Conservation (phyloP, 768 basidiomycete genomes). For the Lanmaoa pseudosensibilis region DNA sequence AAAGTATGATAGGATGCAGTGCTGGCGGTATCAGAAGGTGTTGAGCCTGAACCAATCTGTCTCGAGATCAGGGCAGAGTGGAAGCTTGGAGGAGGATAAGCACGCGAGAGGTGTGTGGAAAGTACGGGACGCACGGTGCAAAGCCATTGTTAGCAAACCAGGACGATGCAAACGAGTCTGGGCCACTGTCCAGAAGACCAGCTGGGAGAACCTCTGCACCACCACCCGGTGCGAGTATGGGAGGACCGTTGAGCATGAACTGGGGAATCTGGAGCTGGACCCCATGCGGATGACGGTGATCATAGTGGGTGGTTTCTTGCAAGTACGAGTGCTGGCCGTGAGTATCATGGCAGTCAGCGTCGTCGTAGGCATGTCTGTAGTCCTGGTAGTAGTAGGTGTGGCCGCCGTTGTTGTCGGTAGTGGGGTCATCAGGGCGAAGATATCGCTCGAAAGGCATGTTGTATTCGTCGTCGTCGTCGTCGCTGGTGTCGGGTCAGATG, state of each 20-base stretch:
- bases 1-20: neutral
- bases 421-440: slow-evolving; percentile 28
- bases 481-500: slow-evolving; percentile 1
- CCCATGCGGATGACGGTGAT: slow-evolving; percentile 19
- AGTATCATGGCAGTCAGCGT: slow-evolving; percentile 10
- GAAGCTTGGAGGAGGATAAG: slow-evolving; percentile 27
- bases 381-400: slow-evolving; percentile 16
- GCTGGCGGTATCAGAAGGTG: neutral
- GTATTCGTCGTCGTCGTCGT: slow-evolving; percentile 6
- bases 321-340: slow-evolving; percentile 1
- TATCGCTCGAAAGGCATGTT: slow-evolving; percentile 46
- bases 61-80: slow-evolving; percentile 18
- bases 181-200: slow-evolving; percentile 32
- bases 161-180: slow-evolving; percentile 34
- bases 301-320: slow-evolving; percentile 2
- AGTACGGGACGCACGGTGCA: slow-evolving; percentile 22
- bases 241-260: slow-evolving; percentile 58
- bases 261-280: slow-evolving; percentile 63
- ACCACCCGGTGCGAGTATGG: slow-evolving; percentile 66
- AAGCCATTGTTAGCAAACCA: slow-evolving; percentile 57
- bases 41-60: slow-evolving; percentile 3
- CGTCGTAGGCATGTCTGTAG: slow-evolving; percentile 8
- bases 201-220: slow-evolving; percentile 72
- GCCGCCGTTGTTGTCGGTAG: neutral
- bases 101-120: neutral